These are phyloP conservation scores for Nicotiana attenuata DNA, from an alignment of 257 asterid genomes.

Conservation along the genomic window DNA sequence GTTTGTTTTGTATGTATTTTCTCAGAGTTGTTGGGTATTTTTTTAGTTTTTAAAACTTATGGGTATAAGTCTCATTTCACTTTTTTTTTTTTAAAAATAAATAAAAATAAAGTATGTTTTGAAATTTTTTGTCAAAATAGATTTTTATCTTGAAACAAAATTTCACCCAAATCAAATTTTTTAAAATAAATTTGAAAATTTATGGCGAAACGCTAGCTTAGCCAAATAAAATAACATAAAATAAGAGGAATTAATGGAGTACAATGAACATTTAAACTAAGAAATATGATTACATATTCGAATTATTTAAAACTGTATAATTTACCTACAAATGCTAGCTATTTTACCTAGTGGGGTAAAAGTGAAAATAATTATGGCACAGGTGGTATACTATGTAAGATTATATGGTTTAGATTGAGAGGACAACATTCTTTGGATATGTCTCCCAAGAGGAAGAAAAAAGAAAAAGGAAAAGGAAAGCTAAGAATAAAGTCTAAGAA, in stretches of 20 bases:
- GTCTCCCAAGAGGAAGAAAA: constrained; percentile 11
- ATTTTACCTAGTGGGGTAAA: not conserved
- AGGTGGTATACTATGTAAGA: not conserved
- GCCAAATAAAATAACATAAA: not conserved
- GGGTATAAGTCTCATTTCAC: too few species aligned
- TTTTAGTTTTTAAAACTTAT: too few species aligned
- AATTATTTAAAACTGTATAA: not conserved
- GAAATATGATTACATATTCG: not conserved
- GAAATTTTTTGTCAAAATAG: too few species aligned
- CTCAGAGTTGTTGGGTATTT: too few species aligned
- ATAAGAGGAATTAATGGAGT: not conserved
- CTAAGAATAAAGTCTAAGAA: constrained; percentile 10
- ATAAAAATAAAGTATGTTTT: too few species aligned
- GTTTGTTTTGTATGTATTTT: too few species aligned
- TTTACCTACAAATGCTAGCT: not conserved
- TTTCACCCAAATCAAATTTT: too few species aligned
- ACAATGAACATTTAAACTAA: not conserved
- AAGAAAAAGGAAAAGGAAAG: not conserved
- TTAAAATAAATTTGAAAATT: too few species aligned
- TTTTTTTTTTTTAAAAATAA: too few species aligned
- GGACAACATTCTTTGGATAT: constrained; percentile 13
- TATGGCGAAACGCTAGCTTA: too few species aligned
- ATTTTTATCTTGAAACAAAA: too few species aligned
- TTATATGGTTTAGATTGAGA: constrained; percentile 13
- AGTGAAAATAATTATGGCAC: not conserved